A percentile compares a stretch with the other conserved stretches of the same genome.
phyloP scores from a whole-genome alignment of 23 red algal genomes.

The Porphyridium purpureum region DNA sequence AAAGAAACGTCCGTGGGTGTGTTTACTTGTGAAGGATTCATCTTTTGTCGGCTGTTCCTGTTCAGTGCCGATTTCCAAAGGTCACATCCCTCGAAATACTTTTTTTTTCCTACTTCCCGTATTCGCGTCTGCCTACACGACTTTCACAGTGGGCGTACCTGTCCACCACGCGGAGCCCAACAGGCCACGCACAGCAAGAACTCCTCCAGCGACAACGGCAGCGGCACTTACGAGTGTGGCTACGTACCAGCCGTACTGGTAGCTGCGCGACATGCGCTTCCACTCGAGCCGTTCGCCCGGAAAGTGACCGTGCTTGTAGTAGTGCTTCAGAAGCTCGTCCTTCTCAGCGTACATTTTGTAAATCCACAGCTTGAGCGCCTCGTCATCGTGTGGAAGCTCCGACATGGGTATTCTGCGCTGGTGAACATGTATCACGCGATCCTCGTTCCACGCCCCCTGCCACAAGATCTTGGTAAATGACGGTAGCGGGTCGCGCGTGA shows the following conservation, averaged over 20 bases:
- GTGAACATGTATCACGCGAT: constrained; percentile 49
- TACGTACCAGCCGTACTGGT: no score
- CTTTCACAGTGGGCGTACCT: background rate
- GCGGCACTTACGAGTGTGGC: no score
- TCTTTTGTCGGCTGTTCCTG: no score
- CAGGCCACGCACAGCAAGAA: no score
- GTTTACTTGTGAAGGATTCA: no score
- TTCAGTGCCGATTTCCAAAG: background rate
- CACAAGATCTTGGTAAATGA: constrained; percentile 22
- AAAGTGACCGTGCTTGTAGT: constrained; percentile 32
- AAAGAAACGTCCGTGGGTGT: no score
- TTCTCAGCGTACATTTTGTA: constrained; percentile 67
- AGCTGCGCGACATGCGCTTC: constrained; percentile 62
- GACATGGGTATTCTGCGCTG: constrained; percentile 44
- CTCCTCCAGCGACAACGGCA: no score
- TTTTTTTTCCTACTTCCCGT: background rate
- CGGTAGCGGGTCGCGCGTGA: constrained; percentile 8
- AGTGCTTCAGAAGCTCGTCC: constrained; percentile 45
- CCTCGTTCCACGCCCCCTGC: constrained; percentile 9
- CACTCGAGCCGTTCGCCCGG: constrained; percentile 26
- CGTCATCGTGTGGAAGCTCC: constrained; percentile 28
- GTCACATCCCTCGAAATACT: background rate
- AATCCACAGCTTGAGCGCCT: constrained; percentile 51
- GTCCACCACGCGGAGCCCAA: no score
- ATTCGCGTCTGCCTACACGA: background rate